Conservation (phyloP, 192 early-diverging fungal species). For the Gigaspora rosea region DNA sequence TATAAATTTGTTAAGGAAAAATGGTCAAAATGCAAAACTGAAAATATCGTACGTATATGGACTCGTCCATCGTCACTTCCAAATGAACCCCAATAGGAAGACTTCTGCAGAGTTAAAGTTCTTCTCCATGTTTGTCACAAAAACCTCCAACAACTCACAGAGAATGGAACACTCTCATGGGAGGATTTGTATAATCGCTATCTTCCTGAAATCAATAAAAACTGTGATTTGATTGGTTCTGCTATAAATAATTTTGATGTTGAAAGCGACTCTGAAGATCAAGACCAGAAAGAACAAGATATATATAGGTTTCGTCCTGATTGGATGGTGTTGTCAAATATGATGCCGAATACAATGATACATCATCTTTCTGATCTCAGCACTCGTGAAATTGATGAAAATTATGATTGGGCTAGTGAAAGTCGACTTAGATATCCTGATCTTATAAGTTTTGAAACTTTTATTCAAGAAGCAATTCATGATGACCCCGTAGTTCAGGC, state of each 20-base stretch:
- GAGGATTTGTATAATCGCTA: background rate
- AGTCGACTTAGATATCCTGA: background rate
- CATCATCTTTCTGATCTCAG: background rate
- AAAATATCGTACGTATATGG: conserved; percentile 7
- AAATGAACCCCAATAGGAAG: background rate
- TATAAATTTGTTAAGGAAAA: background rate
- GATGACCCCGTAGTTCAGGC: background rate
- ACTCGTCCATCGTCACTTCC: background rate
- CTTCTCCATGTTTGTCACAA: background rate
- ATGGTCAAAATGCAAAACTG: background rate
- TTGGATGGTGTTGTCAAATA: background rate
- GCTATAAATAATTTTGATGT: background rate
- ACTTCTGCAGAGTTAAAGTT: background rate
- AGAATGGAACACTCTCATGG: background rate
- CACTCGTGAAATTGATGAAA: background rate
- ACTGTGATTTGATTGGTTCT: background rate
- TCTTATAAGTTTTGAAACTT: background rate
- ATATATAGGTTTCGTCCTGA: background rate
- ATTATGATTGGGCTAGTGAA: background rate
- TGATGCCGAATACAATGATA: background rate
- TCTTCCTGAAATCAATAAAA: background rate
- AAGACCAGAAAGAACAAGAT: background rate
- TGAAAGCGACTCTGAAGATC: background rate
- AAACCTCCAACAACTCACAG: background rate
- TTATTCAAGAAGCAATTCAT: background rate